phyloP scores from a whole-genome alignment of 2,329 filamentous ascomycete genomes.

The Fusarium piperis region DNA sequence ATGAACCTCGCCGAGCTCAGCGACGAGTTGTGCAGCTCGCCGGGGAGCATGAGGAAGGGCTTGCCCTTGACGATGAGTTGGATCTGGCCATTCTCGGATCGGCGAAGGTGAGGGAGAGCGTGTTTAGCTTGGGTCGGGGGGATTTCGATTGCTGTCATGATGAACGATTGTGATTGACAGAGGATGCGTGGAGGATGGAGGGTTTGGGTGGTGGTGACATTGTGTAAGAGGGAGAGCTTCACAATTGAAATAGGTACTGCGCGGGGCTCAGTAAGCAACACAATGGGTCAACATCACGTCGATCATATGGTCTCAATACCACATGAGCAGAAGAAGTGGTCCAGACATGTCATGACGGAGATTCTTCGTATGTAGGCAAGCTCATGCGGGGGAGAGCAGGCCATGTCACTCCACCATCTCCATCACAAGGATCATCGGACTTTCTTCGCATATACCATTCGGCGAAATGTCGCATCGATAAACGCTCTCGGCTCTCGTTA shows the following conservation, averaged over 20 bases:
- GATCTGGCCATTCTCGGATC: constrained; percentile 39
- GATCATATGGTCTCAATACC: neutral
- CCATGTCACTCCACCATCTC: neutral
- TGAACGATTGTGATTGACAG: neutral
- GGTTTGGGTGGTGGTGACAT: neutral
- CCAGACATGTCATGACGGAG: constrained; percentile 1
- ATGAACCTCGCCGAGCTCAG: constrained; percentile 48
- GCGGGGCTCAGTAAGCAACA: neutral
- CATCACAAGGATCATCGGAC: constrained; percentile 12
- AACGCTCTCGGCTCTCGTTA: neutral
- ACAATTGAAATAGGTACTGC: constrained; percentile 20
- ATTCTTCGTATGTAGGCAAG: neutral
- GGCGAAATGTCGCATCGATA: neutral
- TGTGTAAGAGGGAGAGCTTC: neutral
- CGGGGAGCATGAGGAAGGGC: constrained; percentile 49
- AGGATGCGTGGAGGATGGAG: neutral
- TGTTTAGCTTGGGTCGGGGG: neutral
- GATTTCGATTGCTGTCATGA: constrained; percentile 24
- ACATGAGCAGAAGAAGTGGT: neutral
- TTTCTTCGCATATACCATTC: constrained; percentile 25
- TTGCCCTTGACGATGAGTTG: constrained; percentile 51
- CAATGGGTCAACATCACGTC: neutral
- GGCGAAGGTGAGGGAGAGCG: constrained; percentile 28
- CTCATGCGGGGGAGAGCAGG: neutral
- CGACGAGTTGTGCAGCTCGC: constrained; percentile 51